Percentiles rank a stretch among this genome's conserved stretches.
These are phyloP conservation scores for Rhodotorula paludigena DNA, from an alignment of 768 basidiomycete species.

Conservation along the genomic window DNA sequence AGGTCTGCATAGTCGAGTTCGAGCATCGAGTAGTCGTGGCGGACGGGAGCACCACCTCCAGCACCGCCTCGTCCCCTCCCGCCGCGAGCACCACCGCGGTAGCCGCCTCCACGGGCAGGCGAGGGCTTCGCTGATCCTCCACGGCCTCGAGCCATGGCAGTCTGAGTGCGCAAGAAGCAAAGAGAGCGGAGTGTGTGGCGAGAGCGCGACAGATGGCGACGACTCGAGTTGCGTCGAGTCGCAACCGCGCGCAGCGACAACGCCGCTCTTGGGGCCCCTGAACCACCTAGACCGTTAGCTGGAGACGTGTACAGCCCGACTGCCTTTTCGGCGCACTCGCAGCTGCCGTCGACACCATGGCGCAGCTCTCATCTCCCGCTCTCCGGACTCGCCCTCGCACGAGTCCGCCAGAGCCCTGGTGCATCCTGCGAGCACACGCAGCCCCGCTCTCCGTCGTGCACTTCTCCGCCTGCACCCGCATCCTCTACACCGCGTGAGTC, in stretches of 20 bases:
- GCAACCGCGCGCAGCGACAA: too few species aligned
- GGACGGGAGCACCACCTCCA: background rate
- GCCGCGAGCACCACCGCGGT: background rate
- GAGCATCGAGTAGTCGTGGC: slow-evolving; percentile 13
- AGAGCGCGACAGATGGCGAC: background rate
- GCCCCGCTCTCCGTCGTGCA: background rate
- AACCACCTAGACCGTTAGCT: too few species aligned
- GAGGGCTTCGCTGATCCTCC: background rate
- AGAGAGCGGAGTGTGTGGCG: background rate
- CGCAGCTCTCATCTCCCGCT: background rate
- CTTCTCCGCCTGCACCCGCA: background rate
- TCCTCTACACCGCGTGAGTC: slow-evolving; percentile 8
- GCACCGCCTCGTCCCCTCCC: slow-evolving; percentile 10
- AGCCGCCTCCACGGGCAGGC: background rate
- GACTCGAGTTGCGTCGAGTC: too few species aligned
- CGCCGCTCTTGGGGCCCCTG: too few species aligned
- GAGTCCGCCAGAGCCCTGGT: background rate
- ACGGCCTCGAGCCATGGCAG: background rate
- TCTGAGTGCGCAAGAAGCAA: background rate
- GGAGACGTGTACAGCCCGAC: too few species aligned
- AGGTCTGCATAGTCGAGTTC: slow-evolving; percentile 28
- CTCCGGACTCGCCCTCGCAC: background rate
- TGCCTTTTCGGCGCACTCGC: too few species aligned
- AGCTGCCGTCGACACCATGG: too few species aligned
- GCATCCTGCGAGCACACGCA: slow-evolving; percentile 4